A percentile compares a stretch with the other conserved stretches of the same genome.
phyloP scores from a whole-genome alignment of 352 stramenopile genomes.

The Phytophthora constricta region DNA sequence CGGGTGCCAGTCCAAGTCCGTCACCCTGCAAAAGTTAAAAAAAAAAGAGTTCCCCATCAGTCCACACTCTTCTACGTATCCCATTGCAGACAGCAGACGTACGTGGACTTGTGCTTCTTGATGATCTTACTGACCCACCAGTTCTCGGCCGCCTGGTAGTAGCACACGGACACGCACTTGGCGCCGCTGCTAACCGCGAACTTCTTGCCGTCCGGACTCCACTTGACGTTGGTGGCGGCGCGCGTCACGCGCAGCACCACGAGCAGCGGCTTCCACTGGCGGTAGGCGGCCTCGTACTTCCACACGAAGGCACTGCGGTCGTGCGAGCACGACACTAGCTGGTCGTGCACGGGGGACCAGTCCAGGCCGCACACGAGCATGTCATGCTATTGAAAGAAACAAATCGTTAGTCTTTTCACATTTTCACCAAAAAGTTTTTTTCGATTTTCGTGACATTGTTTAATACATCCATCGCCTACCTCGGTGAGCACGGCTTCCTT shows the following conservation, averaged over 20 bases:
- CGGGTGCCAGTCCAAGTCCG: slow-evolving; percentile 92
- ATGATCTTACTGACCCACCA: slow-evolving; percentile 98
- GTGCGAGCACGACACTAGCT: slow-evolving; percentile 95
- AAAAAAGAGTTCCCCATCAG: not conserved
- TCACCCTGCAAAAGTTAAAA: slow-evolving; percentile 53
- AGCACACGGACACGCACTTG: slow-evolving; percentile 95
- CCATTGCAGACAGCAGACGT: slow-evolving; percentile 39
- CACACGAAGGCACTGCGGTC: slow-evolving; percentile 96
- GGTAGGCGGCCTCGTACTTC: slow-evolving; percentile 88
- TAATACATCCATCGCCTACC: slow-evolving; percentile 20
- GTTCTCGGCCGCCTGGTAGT: slow-evolving; percentile 92
- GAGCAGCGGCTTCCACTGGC: slow-evolving; percentile 92
- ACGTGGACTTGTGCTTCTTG: slow-evolving; percentile 97
- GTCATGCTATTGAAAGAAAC: slow-evolving; percentile 78
- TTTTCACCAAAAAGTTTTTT: not conserved
- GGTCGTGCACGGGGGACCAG: slow-evolving; percentile 93
- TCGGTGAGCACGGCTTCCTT: slow-evolving; percentile 87
- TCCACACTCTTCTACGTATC: not conserved
- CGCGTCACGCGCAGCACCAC: slow-evolving; percentile 93
- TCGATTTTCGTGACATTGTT: not conserved
- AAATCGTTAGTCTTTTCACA: too few relatives aligned
- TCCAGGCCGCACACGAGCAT: slow-evolving; percentile 93
- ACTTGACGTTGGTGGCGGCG: slow-evolving; percentile 94
- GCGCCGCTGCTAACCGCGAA: slow-evolving; percentile 93
- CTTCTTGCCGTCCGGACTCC: slow-evolving; percentile 93